Base-by-base conservation (phyloP, 306 rosid species). In the Prunus mume region DNA sequence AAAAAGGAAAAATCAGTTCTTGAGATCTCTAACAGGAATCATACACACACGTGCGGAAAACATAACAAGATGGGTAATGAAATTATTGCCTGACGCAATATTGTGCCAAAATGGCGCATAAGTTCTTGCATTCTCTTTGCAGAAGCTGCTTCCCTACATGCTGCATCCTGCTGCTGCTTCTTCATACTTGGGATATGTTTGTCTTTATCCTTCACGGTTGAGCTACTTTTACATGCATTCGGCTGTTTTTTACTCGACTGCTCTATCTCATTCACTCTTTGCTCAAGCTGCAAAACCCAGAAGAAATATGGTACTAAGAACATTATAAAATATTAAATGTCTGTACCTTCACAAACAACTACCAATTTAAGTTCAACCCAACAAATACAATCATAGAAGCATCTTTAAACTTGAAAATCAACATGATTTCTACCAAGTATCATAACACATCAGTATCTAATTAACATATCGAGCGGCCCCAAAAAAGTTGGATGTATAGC, bases 61-160 rank as follows among this genome's bases (percentile, higher is more conserved):
- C 50, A 73, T 72, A 46, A 65, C 58, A 72, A n/a, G 62, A 58
- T 58, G 6, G 49, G 65, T 6, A 60, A 67, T 64, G 58, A 72
- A 75, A 49, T 28, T 24, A 82, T 79, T 80, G 71, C 98, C 96
- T 91, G 98, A 64, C 88, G 91, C 84, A 93, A 83, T 77, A 93
- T 90, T 61, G 96, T 80, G 78, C 98, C 94, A 41, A 88, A 90
- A 22, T 91, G 97, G 71, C 97, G 96, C 81, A 91, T 91, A 32
- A 93, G 93, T 70, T 93, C 98, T 77, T 87, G 97, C 97, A 93
- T 90, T 90, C 98, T 87, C 90, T 93, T 91, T 27, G 87, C 71
- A 75, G 97, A 87, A 79, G 90, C 97, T 3, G 85, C 90, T 85
- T 91, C 96, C 85, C 93, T 89, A 43, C 82, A 89, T 24, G 93